Evolutionary conservation across 345 rosid species (phyloP), one percentile per base, ranked within the genome.

Genomic region (Linum trigynum): DNA sequence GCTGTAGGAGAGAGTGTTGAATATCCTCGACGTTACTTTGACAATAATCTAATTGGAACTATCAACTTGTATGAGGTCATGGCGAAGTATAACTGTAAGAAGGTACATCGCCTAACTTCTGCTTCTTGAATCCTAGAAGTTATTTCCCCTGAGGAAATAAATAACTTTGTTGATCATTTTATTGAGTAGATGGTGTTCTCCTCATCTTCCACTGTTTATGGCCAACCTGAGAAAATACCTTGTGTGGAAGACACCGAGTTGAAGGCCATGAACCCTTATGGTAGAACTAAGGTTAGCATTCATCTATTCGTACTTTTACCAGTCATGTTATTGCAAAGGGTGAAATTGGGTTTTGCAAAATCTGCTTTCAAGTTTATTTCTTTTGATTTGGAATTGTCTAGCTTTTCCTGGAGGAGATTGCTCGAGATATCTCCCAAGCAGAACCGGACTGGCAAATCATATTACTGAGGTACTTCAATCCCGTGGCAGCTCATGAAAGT

Each of bases 401-500:
- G 99, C 85, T 88, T 68, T 94, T 80, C 77, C 91, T 91, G 23
- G 96, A 94, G 79, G 97, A 94, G 75, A 88, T 94, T 67, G 91
- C 94, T 66, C 80, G 81, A 72, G 97, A 90, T 80, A 81, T 90
- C 76, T 91, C 88, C 37, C 74, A 66, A 59, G 95, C 96, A 4
- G 99, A 90, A 65, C 86, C 95, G 66, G 92, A 85, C n/a, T 85
- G 96, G 96, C 78, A 63, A 71, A 88, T 94, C 16, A 87, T 90
- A 70, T 78, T 90, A 69, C 73, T 94, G 72, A 89, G 99, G 79
- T 94, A 88, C 71, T 90, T 90, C 74, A 90, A 94, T 78, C 99
- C 99, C 0, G 96, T 90, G 35, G 97, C 92, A 69, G 96, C 97
- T 64, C 95, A 88, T 71, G 92, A 90, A 80, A 94, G 99, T 43